These are phyloP conservation scores for Fusarium chlamydosporum DNA, from an alignment of 2,329 filamentous ascomycete species.

Conservation along the genomic window DNA sequence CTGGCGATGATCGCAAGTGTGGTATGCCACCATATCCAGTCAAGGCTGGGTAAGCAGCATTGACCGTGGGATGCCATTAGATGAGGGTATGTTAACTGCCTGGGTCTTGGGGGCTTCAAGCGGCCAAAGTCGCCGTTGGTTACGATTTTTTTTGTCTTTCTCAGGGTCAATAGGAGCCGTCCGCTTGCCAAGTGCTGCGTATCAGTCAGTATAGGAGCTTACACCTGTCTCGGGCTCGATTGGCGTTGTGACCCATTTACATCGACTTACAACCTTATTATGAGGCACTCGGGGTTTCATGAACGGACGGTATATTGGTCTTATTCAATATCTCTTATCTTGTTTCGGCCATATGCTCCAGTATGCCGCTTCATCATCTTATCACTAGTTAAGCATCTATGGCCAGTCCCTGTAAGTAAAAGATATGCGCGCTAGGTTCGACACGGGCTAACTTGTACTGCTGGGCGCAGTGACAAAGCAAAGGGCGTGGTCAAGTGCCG, in stretches of 20 bases:
- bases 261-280: not conserved
- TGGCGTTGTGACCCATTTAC: not conserved
- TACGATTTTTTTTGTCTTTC: slow-evolving; percentile 1
- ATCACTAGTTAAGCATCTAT: not conserved
- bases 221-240: slow-evolving; percentile 4
- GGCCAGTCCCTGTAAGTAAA: not conserved
- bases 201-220: not conserved
- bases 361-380: not conserved
- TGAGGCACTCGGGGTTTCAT: not conserved
- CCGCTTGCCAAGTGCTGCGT: not conserved
- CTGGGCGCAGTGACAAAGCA: slow-evolving; percentile 38
- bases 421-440: slow-evolving; percentile 18
- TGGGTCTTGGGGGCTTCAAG: not conserved
- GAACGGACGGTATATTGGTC: not conserved
- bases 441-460: slow-evolving; percentile 13
- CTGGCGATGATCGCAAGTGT: slow-evolving; percentile 46
- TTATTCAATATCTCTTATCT: not conserved
- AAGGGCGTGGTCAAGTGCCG: slow-evolving; percentile 42
- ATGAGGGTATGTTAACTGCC: slow-evolving; percentile 20
- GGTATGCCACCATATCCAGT: slow-evolving; percentile 25
- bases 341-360: not conserved
- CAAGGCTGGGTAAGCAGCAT: slow-evolving; percentile 18
- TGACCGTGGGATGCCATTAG: not conserved
- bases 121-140: not conserved
- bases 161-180: not conserved